Percentiles rank a stretch among this genome's conserved stretches.
Evolutionary conservation across 2,329 filamentous ascomycete species (phyloP).

Genomic region (Fusarium avenaceum): DNA sequence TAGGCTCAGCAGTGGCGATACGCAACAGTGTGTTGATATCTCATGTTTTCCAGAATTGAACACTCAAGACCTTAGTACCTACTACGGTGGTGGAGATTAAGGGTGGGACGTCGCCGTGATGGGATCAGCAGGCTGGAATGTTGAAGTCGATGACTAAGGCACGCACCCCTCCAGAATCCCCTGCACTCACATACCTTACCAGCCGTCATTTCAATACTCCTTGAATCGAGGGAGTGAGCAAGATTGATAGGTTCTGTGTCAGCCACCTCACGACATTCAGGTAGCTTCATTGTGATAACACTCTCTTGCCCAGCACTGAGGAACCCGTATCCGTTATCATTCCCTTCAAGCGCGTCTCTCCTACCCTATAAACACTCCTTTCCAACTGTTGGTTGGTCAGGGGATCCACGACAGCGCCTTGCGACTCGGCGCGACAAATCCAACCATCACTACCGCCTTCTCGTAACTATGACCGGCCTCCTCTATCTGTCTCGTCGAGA

Average conservation of each 20-base stretch:
- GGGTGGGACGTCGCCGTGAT: slow-evolving; percentile 3
- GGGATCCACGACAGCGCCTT: slow-evolving; percentile 19
- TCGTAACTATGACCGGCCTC: slow-evolving; percentile 42
- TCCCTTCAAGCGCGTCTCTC: slow-evolving; percentile 7
- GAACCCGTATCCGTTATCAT: slow-evolving; percentile 14
- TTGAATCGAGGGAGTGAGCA: slow-evolving; percentile 26
- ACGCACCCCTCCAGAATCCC: slow-evolving; percentile 23
- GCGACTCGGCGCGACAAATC: slow-evolving; percentile 15
- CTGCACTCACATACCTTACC: neutral
- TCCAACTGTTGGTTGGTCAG: slow-evolving; percentile 34
- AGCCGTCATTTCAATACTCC: slow-evolving; percentile 22
- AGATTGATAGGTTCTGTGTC: slow-evolving; percentile 28
- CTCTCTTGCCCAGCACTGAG: slow-evolving; percentile 2
- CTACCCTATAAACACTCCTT: slow-evolving; percentile 24
- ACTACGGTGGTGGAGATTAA: neutral
- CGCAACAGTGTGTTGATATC: slow-evolving; percentile 14
- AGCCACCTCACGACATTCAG: slow-evolving; percentile 32
- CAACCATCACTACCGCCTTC: slow-evolving; percentile 27
- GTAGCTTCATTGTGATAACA: slow-evolving; percentile 38
- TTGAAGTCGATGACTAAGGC: slow-evolving; percentile 38
- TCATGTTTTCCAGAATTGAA: neutral
- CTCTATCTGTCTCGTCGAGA: slow-evolving; percentile 37
- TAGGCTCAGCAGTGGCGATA: neutral
- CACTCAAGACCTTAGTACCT: too few species aligned
- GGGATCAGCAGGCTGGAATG: slow-evolving; percentile 41